Conservation (phyloP, 2,329 filamentous ascomycete species). For the Laburnicola sp. region DNA sequence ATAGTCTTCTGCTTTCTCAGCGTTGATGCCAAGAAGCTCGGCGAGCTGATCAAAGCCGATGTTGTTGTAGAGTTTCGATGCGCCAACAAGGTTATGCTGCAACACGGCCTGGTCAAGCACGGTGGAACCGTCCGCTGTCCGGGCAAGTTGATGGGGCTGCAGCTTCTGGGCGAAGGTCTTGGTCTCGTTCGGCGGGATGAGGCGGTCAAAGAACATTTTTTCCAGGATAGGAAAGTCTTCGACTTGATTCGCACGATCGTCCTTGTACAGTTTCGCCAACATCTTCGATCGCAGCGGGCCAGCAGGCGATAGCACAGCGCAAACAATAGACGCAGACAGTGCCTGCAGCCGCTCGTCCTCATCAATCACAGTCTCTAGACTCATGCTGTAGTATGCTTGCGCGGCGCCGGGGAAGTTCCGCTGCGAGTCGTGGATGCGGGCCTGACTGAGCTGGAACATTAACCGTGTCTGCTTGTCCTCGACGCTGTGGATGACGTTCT, state of each 20-base stretch:
- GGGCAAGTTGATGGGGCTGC: slow-evolving; percentile 84
- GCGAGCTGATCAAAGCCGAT: slow-evolving; percentile 69
- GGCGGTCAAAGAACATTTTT: slow-evolving; percentile 93
- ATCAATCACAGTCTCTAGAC: slow-evolving; percentile 74
- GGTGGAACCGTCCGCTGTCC: slow-evolving; percentile 86
- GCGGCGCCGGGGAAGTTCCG: slow-evolving; percentile 87
- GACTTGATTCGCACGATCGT: slow-evolving; percentile 76
- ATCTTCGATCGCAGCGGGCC: slow-evolving; percentile 80
- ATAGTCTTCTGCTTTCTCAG: slow-evolving; percentile 83
- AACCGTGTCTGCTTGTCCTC: slow-evolving; percentile 73
- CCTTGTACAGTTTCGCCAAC: slow-evolving; percentile 86
- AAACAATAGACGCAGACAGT: slow-evolving; percentile 84
- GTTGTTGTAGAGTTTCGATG: slow-evolving; percentile 63
- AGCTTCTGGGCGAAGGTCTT: slow-evolving; percentile 80
- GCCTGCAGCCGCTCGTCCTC: slow-evolving; percentile 85
- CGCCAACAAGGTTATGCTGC: slow-evolving; percentile 91
- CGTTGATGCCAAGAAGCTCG: slow-evolving; percentile 73
- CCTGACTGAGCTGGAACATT: slow-evolving; percentile 88
- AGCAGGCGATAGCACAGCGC: slow-evolving; percentile 87
- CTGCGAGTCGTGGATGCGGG: slow-evolving; percentile 88
- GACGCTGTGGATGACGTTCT: slow-evolving; percentile 83
- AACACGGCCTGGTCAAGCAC: slow-evolving; percentile 91
- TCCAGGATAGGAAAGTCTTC: slow-evolving; percentile 87
- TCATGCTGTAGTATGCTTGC: slow-evolving; percentile 85
- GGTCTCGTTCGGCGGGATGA: slow-evolving; percentile 81